Evolutionary conservation across 495 filamentous ascomycete genomes (phyloP).

Genomic region (Hapsidospora chrysogenum): DNA sequence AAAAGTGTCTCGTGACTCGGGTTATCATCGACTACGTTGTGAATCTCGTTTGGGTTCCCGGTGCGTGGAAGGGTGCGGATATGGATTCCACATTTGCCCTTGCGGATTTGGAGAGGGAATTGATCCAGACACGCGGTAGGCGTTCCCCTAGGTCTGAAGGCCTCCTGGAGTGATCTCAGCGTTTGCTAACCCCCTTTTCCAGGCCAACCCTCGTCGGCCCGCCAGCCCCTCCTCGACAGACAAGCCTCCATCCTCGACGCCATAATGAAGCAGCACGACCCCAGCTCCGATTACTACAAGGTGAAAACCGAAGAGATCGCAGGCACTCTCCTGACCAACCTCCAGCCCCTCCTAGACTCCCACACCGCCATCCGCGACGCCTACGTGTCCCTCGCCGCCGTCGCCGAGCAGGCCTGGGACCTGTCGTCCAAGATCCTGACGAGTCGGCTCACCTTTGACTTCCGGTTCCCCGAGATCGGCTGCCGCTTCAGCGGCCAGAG

Average conservation of each 20-base stretch:
- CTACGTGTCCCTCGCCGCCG: neutral
- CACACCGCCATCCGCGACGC: neutral
- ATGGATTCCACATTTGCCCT: neutral
- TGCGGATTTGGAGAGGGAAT: constrained; percentile 1
- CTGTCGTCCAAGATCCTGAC: constrained; percentile 4
- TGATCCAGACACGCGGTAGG: neutral
- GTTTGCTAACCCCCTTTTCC: neutral
- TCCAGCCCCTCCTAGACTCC: neutral
- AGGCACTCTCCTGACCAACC: neutral
- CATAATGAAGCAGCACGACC: neutral
- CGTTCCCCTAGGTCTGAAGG: neutral
- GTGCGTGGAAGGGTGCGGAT: constrained; percentile 2
- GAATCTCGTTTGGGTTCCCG: constrained; percentile 1
- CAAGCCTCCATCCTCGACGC: neutral
- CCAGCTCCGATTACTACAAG: neutral
- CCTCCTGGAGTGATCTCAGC: no score
- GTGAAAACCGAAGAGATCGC: neutral
- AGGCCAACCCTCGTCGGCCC: neutral
- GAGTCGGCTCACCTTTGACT: constrained; percentile 2
- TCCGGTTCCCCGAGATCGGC: constrained; percentile 3
- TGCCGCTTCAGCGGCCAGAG: neutral
- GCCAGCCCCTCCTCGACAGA: constrained; percentile 1
- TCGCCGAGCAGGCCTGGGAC: constrained; percentile 2
- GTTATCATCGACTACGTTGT: constrained; percentile 3
- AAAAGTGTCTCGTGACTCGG: constrained; percentile 1